phyloP scores from a whole-genome alignment of 768 basidiomycete species.

The Leucosporidium creatinivorum region DNA sequence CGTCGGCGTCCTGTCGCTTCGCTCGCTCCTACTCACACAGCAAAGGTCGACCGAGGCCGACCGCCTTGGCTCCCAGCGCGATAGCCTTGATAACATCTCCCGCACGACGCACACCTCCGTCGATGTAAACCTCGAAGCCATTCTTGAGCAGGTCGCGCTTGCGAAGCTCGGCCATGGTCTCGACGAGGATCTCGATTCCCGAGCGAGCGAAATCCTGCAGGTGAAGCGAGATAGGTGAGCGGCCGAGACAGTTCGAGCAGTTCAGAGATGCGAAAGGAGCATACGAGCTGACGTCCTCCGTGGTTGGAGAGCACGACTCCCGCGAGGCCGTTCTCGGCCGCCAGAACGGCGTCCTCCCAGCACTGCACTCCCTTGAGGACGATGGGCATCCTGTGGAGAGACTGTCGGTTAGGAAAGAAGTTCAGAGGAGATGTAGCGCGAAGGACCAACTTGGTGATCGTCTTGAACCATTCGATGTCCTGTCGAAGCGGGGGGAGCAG shows the following conservation, averaged over 20 bases:
- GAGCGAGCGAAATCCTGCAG: constrained; percentile 62
- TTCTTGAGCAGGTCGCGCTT: constrained; percentile 55
- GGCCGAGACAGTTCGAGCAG: too few species aligned
- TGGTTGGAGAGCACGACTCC: constrained; percentile 84
- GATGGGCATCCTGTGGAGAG: constrained; percentile 57
- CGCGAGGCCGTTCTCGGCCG: constrained; percentile 65
- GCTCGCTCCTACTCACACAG: constrained; percentile 50
- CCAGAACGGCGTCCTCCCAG: constrained; percentile 81
- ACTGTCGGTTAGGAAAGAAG: too few species aligned
- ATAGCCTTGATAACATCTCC: constrained; percentile 83
- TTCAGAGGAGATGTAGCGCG: too few species aligned
- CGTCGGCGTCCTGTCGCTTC: too few species aligned
- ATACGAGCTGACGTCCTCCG: constrained; percentile 49
- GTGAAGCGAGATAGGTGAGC: neutral
- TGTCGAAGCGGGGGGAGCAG: neutral
- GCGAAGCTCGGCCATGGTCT: constrained; percentile 67
- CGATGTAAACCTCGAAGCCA: constrained; percentile 65
- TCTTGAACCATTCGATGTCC: constrained; percentile 68
- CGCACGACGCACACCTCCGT: constrained; percentile 89
- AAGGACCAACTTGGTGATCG: constrained; percentile 52
- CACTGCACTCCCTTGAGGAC: constrained; percentile 83
- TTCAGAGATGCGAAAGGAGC: constrained; percentile 35
- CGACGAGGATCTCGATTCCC: constrained; percentile 80
- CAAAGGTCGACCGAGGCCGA: constrained; percentile 56
- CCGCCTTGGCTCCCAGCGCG: constrained; percentile 82